These are phyloP conservation scores for Harringtonia aguacate DNA, from an alignment of 2,329 filamentous ascomycete genomes.

Conservation along the genomic window DNA sequence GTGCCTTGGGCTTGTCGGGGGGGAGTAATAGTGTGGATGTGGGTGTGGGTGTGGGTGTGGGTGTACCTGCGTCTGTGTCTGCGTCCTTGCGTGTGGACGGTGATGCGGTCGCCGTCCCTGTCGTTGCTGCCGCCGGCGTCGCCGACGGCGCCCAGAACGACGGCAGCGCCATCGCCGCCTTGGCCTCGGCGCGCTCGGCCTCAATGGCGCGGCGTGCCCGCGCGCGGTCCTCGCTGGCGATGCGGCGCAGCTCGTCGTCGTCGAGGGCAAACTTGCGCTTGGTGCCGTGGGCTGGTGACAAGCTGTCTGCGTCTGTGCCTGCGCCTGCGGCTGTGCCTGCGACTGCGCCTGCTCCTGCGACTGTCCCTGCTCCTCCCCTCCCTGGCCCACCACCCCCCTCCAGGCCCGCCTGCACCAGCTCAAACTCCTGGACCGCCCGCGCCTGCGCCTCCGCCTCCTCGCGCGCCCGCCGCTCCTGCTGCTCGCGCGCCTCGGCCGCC, in stretches of 20 bases:
- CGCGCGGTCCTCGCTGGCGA: constrained; percentile 57
- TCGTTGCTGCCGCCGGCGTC: constrained; percentile 51
- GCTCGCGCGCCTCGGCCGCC: constrained; percentile 50
- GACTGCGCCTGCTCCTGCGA: constrained; percentile 26
- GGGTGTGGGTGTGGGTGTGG: too few species aligned
- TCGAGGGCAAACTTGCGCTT: constrained; percentile 76
- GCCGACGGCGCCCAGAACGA: constrained; percentile 91
- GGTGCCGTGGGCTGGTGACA: constrained; percentile 33
- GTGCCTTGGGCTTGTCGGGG: neutral
- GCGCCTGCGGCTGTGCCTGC: neutral
- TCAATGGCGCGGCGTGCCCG: constrained; percentile 62
- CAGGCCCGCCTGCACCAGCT: constrained; percentile 68
- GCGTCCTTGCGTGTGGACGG: neutral
- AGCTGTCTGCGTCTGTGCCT: too few species aligned
- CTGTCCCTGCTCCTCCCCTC: constrained; percentile 24
- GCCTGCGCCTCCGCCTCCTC: constrained; percentile 60
- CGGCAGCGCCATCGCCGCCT: constrained; percentile 54
- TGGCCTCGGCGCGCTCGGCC: constrained; percentile 56
- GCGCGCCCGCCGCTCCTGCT: constrained; percentile 45
- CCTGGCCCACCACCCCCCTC: too few species aligned
- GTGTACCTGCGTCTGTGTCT: neutral
- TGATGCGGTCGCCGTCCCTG: neutral
- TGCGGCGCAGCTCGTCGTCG: constrained; percentile 61
- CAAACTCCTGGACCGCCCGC: constrained; percentile 70
- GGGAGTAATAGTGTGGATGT: too few species aligned